phyloP scores from a whole-genome alignment of 73 alveolate genomes.

The Paramecium biaurelia region DNA sequence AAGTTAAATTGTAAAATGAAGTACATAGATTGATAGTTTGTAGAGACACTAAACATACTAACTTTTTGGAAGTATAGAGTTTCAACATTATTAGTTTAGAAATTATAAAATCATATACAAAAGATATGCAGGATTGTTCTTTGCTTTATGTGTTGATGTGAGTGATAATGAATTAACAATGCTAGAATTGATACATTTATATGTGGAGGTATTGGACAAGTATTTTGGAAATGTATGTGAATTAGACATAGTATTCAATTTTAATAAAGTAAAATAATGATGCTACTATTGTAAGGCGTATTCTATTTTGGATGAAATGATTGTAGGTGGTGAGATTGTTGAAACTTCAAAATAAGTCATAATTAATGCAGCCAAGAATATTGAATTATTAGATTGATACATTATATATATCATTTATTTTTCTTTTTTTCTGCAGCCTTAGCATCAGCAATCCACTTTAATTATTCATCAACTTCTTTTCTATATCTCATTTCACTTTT shows the following conservation, averaged over 20 bases:
- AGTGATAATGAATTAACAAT: slow-evolving; percentile 97
- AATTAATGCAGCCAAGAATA: slow-evolving; percentile 36
- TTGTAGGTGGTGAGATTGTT: slow-evolving; percentile 90
- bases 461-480: slow-evolving; percentile 31
- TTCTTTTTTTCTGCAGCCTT: slow-evolving; percentile 50
- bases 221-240: slow-evolving; percentile 99
- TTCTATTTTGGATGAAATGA: slow-evolving; percentile 96
- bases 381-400: slow-evolving; percentile 62
- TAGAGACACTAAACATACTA: slow-evolving; percentile 94
- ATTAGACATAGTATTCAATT: slow-evolving; percentile 97
- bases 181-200: slow-evolving; percentile 94
- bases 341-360: slow-evolving; percentile 85
- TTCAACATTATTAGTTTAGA: slow-evolving; percentile 64
- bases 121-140: slow-evolving; percentile 97
- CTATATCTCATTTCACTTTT: slow-evolving; percentile 51
- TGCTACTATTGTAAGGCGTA: slow-evolving; percentile 73
- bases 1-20: slow-evolving; percentile 77
- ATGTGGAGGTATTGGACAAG: slow-evolving; percentile 94
- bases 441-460: slow-evolving; percentile 43
- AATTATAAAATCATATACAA: slow-evolving; percentile 91
- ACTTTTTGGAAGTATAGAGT: slow-evolving; percentile 83
- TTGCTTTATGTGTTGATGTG: slow-evolving; percentile 95
- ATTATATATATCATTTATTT: slow-evolving; percentile 31
- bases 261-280: slow-evolving; percentile 79
- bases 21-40: slow-evolving; percentile 88